Conservation (phyloP, 176 grass and related monocot genomes). For the Paspalum vaginatum region DNA sequence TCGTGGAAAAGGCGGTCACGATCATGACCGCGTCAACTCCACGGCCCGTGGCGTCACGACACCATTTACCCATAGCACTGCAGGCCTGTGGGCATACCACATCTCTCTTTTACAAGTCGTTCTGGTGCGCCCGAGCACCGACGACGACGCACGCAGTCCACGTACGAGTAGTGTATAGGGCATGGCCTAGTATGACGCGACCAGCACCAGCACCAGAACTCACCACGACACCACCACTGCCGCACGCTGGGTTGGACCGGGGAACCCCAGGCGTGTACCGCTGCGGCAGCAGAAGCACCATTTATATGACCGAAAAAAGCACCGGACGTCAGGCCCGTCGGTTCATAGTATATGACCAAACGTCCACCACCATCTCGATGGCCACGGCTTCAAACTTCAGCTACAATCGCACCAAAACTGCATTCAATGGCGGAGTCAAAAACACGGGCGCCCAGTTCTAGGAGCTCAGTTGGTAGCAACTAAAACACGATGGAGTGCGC, state of each 20-base stretch:
- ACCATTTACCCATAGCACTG: conserved; percentile 14
- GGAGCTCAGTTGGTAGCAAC: conserved; percentile 21
- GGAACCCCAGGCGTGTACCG: conserved; percentile 11
- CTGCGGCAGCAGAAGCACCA: conserved; percentile 26
- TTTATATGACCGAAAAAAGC: conserved; percentile 26
- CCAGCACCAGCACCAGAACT: neutral
- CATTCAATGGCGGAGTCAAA: conserved; percentile 38
- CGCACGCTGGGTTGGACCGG: conserved; percentile 37
- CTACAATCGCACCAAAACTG: conserved; percentile 36
- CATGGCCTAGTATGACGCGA: conserved; percentile 3
- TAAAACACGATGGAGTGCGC: neutral
- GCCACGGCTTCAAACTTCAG: conserved; percentile 1
- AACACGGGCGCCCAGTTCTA: conserved; percentile 18
- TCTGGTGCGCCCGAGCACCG: conserved; percentile 6
- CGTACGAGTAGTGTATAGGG: neutral
- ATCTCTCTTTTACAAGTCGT: neutral
- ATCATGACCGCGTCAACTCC: conserved; percentile 42
- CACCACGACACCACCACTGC: neutral
- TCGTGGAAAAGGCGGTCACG: neutral
- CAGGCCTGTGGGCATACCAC: neutral
- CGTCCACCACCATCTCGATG: neutral
- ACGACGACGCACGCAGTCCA: conserved; percentile 1
- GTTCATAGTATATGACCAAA: conserved; percentile 35
- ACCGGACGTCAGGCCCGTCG: neutral
- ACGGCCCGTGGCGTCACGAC: conserved; percentile 44